These are phyloP conservation scores for Metschnikowia anglica DNA, from an alignment of 805 yeast species.

Conservation along the genomic window DNA sequence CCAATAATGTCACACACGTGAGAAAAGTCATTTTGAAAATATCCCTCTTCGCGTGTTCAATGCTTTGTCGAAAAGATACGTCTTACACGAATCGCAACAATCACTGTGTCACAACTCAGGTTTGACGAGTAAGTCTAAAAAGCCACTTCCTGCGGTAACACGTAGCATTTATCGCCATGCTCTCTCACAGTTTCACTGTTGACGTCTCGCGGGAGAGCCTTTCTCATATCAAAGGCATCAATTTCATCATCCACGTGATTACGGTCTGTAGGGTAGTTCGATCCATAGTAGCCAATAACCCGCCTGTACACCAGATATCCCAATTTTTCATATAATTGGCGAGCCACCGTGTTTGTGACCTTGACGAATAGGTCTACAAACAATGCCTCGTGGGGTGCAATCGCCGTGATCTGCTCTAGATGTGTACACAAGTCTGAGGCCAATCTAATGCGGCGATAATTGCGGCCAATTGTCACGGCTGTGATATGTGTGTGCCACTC, in stretches of 20 bases:
- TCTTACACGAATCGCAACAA: no score
- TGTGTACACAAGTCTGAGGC: constrained; percentile 78
- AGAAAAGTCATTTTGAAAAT: no score
- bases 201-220: constrained; percentile 56
- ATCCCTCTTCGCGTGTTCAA: no score
- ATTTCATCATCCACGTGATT: constrained; percentile 57
- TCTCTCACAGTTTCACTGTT: constrained; percentile 52
- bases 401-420: constrained; percentile 68
- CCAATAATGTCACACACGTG: no score
- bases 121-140: constrained; percentile 43
- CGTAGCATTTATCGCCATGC: constrained; percentile 60
- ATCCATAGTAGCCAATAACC: constrained; percentile 84
- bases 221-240: constrained; percentile 90
- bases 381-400: constrained; percentile 71
- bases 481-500: constrained; percentile 98
- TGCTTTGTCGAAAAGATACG: no score
- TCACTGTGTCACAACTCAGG: no score
- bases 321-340: constrained; percentile 76
- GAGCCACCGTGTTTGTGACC: constrained; percentile 77
- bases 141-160: constrained; percentile 63
- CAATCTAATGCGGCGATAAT: constrained; percentile 79
- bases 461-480: constrained; percentile 86
- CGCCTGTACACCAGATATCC: constrained; percentile 85
- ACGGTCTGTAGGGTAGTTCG: constrained; percentile 46
- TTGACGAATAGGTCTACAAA: constrained; percentile 91